Conservation (phyloP, 495 filamentous ascomycete species). For the Tuber aestivum region DNA sequence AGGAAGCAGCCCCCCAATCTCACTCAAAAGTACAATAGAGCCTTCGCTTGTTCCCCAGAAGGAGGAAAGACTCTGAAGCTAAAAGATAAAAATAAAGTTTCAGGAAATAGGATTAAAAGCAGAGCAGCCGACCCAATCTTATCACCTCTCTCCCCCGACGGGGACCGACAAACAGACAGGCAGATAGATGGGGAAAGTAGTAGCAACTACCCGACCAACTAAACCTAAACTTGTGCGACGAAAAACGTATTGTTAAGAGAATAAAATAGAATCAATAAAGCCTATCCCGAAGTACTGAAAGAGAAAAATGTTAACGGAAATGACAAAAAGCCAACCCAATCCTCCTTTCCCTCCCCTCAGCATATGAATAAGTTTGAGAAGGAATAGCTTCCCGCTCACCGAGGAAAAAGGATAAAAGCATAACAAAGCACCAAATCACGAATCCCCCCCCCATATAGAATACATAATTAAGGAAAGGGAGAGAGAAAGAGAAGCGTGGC, state of each 20-base stretch:
- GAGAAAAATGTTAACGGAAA: not conserved
- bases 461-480: constrained; percentile 25
- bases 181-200: not conserved
- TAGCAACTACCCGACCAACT: not conserved
- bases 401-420: not conserved
- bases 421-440: constrained; percentile 11
- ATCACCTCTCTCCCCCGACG: not conserved
- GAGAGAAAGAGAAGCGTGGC: not conserved
- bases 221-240: not conserved
- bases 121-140: constrained; percentile 34
- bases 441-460: constrained; percentile 25
- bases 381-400: not conserved
- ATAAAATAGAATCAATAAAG: not conserved
- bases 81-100: constrained; percentile 17
- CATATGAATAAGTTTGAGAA: not conserved
- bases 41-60: not conserved
- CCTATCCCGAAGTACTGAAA: not conserved
- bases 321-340: not conserved
- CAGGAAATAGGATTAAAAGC: constrained; percentile 25
- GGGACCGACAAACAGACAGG: not conserved
- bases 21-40: constrained; percentile 28
- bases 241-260: constrained; percentile 1
- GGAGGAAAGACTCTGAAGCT: constrained; percentile 17
- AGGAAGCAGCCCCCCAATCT: constrained; percentile 11
- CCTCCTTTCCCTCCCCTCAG: not conserved